Evolutionary conservation across 139 green algal genomes (phyloP).

Genomic region (Pleodorina starrii): DNA sequence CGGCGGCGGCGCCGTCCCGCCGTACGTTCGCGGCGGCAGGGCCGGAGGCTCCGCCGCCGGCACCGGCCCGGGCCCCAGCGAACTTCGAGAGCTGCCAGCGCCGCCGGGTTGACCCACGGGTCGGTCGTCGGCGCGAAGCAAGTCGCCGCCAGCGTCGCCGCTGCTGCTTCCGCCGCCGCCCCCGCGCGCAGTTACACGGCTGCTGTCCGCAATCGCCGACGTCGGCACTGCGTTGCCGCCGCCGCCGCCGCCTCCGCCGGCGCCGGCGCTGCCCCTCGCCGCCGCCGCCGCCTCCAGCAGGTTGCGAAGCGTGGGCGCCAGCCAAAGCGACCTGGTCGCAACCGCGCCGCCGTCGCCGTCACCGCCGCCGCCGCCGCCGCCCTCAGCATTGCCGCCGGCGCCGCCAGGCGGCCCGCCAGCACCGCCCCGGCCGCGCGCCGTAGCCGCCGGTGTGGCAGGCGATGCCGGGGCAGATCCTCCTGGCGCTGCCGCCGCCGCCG

Average conservation of each 20-base stretch:
- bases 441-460: neutral
- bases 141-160: no score
- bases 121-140: no score
- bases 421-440: neutral
- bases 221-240: neutral
- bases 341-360: neutral
- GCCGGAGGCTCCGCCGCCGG: no score
- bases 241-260: neutral
- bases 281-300: neutral
- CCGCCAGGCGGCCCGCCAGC: no score
- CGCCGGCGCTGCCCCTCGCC: neutral
- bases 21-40: neutral
- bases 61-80: no score
- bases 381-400: neutral
- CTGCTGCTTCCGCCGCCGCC: neutral
- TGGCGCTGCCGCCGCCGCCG: no score
- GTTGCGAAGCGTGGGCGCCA: conserved; percentile 8
- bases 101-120: no score
- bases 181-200: neutral
- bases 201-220: no score
- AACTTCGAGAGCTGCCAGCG: no score
- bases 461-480: no score
- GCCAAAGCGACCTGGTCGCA: neutral
- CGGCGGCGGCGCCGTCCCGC: neutral
- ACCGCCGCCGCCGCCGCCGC: no score